A percentile compares a stretch with the other conserved stretches of the same genome.
phyloP scores from a whole-genome alignment of 1,284 basidiomycete species.

The Malassezia brasiliensis region DNA sequence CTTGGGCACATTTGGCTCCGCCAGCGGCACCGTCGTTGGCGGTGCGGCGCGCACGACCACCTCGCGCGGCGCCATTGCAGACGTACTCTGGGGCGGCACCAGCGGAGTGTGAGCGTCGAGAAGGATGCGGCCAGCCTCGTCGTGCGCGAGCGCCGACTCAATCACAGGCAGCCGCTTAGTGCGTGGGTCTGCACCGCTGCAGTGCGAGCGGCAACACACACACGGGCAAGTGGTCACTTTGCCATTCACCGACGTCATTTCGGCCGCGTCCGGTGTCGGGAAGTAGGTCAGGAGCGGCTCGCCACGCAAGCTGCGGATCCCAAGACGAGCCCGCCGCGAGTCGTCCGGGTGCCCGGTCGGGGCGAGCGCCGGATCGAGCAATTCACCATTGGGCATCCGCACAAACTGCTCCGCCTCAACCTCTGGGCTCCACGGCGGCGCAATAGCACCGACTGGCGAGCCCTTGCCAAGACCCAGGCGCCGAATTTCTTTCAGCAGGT shows the following conservation, averaged over 20 bases:
- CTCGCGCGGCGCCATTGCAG: background rate
- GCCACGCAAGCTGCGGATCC: constrained; percentile 17
- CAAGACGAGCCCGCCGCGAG: background rate
- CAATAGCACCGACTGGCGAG: constrained; percentile 11
- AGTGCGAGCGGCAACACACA: constrained; percentile 16
- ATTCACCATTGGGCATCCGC: background rate
- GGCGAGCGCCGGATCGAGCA: constrained; percentile 8
- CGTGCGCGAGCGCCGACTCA: constrained; percentile 6
- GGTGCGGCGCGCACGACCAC: background rate
- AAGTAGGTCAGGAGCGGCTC: constrained; percentile 17
- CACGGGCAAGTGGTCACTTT: constrained; percentile 12
- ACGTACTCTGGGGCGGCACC: background rate
- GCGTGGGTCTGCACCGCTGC: constrained; percentile 11
- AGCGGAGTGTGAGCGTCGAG: background rate
- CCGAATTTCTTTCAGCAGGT: constrained; percentile 11
- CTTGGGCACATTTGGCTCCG: too few species aligned
- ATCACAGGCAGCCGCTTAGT: constrained; percentile 8
- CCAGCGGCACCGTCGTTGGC: background rate
- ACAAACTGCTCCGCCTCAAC: constrained; percentile 16
- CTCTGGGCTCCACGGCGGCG: constrained; percentile 14
- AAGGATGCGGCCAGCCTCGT: background rate
- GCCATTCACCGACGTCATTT: constrained; percentile 1
- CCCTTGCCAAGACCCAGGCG: constrained; percentile 10
- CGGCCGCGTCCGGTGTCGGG: constrained; percentile 6
- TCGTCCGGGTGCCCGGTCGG: background rate